These are phyloP conservation scores for Ehretia macrophylla DNA, from an alignment of 257 asterid genomes.

Conservation along the genomic window DNA sequence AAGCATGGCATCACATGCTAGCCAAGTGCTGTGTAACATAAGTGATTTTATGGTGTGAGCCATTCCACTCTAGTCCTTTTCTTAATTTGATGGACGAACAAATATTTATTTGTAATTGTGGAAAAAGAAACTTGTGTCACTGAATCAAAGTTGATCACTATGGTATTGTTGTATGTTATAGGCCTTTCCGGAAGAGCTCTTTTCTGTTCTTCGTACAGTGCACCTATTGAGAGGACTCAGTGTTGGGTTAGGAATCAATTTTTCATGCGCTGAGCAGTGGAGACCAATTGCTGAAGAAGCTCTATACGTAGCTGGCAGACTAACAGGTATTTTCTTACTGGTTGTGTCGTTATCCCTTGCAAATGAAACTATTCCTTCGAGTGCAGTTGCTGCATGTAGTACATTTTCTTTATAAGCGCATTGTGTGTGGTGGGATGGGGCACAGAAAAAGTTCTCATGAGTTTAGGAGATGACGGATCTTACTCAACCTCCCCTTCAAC, in stretches of 20 bases:
- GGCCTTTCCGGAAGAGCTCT: constrained; percentile 97
- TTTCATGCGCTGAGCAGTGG: constrained; percentile 96
- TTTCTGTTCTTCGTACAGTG: constrained; percentile 93
- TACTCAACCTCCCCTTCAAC: too few species aligned
- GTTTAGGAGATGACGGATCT: too few species aligned
- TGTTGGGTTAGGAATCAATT: constrained; percentile 89
- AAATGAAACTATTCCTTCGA: neutral
- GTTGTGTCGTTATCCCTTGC: neutral
- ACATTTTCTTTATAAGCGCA: neutral
- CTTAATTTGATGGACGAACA: too few species aligned
- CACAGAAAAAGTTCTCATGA: neutral
- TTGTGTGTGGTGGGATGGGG: neutral
- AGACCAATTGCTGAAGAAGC: constrained; percentile 93
- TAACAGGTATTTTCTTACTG: constrained; percentile 35
- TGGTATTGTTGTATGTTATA: constrained; percentile 3
- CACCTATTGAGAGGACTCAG: constrained; percentile 94
- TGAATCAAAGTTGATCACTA: neutral
- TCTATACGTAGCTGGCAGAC: constrained; percentile 66
- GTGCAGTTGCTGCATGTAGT: neutral
- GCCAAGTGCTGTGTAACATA: too few species aligned
- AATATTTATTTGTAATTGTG: too few species aligned
- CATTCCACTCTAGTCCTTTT: too few species aligned
- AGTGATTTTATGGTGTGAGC: too few species aligned
- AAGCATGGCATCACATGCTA: too few species aligned
- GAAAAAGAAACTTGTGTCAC: too few species aligned